These are phyloP conservation scores for Inga leiocalycina DNA, from an alignment of 306 rosid genomes.

Conservation along the genomic window DNA sequence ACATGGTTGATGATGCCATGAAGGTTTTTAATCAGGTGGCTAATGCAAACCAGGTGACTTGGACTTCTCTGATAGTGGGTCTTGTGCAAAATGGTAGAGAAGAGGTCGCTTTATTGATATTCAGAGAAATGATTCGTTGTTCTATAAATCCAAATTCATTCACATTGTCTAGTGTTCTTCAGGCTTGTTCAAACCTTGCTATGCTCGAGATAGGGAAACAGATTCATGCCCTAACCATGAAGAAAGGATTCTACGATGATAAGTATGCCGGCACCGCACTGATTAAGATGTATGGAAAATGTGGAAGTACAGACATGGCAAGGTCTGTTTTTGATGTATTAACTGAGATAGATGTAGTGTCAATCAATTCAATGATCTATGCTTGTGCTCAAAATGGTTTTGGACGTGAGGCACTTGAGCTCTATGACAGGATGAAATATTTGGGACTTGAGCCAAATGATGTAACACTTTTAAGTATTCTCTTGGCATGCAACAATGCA, in stretches of 20 bases:
- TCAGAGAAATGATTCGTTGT: conserved; percentile 60
- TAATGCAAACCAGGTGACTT: conserved; percentile 65
- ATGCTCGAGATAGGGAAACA: conserved; percentile 65
- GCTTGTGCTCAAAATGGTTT: conserved; percentile 66
- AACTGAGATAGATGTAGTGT: conserved; percentile 50
- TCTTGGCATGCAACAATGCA: conserved; percentile 71
- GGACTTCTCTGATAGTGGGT: conserved; percentile 74
- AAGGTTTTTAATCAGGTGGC: conserved; percentile 51
- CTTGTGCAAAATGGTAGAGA: conserved; percentile 66
- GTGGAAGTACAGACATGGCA: conserved; percentile 61
- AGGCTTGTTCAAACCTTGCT: conserved; percentile 73
- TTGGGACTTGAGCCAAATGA: conserved; percentile 53
- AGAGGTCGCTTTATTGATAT: conserved; percentile 57
- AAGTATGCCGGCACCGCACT: conserved; percentile 62
- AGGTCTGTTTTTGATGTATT: conserved; percentile 53
- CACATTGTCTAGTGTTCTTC: conserved; percentile 65
- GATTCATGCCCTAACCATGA: conserved; percentile 50
- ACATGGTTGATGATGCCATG: conserved; percentile 59
- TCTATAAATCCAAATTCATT: conserved; percentile 56
- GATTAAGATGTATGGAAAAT: conserved; percentile 70
- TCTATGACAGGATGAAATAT: conserved; percentile 43
- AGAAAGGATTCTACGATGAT: conserved; percentile 55
- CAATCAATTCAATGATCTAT: conserved; percentile 72
- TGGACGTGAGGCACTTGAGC: conserved; percentile 63
- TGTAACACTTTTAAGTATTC: conserved; percentile 62